Evolutionary conservation across 2,329 filamentous ascomycete species (phyloP), one percentile per base, ranked within the genome.

Genomic region (Penicillium sp.): DNA sequence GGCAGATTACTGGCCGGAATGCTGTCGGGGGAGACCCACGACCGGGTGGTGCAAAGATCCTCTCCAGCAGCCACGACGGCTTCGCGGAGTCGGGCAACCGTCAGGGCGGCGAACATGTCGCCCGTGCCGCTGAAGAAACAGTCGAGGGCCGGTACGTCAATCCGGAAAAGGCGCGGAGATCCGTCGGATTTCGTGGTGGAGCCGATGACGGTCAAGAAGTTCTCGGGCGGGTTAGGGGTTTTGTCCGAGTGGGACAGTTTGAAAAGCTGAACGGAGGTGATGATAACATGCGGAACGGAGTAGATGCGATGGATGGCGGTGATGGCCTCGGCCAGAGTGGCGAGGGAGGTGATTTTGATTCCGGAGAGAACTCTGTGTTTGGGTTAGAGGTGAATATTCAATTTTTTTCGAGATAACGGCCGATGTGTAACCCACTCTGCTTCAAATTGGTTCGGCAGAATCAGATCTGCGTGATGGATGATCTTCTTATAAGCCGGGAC

Each of bases 51-150:
- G 14, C 77, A 71, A 4, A 95, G 73, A 2, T 68, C 63, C 2
- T 69, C 62, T 5, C 64, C 67, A 0, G 76, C 75, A 3, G 73
- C 74, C 46, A 76, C 72, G 1, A 90, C 87, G 24, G 90, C 91
- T 76, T 97, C 90, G 51, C 92, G 86, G 66, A 99, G 84, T 27
- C 92, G 85, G 36, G 89, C 89, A 1, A 96, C 85, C 67, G 90
- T 91, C 41, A 99, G 80, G 7, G 92, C 92, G 27, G 91, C 92
- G 68, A 99, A 97, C 92, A 99, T 96, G 76, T 99, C 94, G 42
- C 94, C 94, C 0, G 95, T 97, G 36, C 94, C 94, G 63, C 88
- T 91, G 74, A 97, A 99, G 79, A 94, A 96, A 74, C 91, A 89
- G 67, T 96, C 89, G 53, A 96, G 86, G 25, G 87, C 83, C 0